Evolutionary conservation across 495 filamentous ascomycete species (phyloP).

Genomic region (Podospora bellae-mahoneyi): DNA sequence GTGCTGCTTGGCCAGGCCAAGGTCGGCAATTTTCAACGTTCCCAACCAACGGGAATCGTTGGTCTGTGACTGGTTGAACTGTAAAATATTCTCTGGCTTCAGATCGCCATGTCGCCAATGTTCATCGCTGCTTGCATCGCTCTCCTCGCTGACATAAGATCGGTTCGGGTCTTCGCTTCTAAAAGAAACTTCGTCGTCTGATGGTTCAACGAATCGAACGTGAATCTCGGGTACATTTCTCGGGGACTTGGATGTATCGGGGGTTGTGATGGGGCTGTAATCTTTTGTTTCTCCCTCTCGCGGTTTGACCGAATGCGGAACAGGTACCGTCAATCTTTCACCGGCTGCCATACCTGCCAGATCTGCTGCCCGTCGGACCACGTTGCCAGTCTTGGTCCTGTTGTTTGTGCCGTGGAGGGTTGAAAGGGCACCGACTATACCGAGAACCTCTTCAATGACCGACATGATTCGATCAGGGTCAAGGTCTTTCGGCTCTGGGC

Average conservation of each 20-base stretch:
- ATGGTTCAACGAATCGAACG: not conserved
- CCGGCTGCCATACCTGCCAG: not conserved
- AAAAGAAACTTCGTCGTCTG: slow-evolving; percentile 2
- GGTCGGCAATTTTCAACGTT: slow-evolving; percentile 26
- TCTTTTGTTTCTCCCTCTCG: not conserved
- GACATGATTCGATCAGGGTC: not conserved
- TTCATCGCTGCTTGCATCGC: slow-evolving; percentile 3
- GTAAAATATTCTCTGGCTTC: slow-evolving; percentile 27
- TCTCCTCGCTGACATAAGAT: slow-evolving; percentile 1
- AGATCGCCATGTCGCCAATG: slow-evolving; percentile 23
- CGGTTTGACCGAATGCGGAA: not conserved
- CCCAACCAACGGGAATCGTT: slow-evolving; percentile 14
- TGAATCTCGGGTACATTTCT: not conserved
- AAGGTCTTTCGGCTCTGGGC: not conserved
- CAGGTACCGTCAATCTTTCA: not conserved
- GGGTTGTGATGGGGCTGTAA: not conserved
- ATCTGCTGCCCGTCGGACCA: not conserved
- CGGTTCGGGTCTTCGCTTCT: not conserved
- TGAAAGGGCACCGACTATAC: not conserved
- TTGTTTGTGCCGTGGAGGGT: slow-evolving; percentile 2
- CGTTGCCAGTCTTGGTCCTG: not conserved
- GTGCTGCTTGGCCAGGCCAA: slow-evolving; percentile 28
- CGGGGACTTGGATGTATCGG: not conserved
- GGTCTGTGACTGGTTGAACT: slow-evolving; percentile 7
- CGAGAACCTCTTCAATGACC: not conserved